A percentile compares a stretch with the other conserved stretches of the same genome.
Conservation (phyloP, 345 rosid species). For the Citrus medica region DNA sequence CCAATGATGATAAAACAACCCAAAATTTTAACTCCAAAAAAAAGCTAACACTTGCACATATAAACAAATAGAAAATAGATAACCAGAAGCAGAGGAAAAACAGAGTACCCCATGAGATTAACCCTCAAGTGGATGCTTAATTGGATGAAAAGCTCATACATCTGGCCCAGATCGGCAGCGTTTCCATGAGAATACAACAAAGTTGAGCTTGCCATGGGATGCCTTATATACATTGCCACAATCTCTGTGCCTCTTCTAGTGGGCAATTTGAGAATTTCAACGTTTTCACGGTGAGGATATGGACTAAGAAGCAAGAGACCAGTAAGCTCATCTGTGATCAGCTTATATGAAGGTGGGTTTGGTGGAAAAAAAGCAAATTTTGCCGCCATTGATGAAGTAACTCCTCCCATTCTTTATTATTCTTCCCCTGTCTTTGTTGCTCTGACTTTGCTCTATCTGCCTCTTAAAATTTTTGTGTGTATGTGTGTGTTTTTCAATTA, state of each 20-base stretch:
- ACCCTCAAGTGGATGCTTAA: constrained; percentile 85
- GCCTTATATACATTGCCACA: constrained; percentile 72
- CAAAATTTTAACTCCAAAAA: neutral
- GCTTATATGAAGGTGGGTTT: constrained; percentile 90
- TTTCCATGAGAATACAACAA: constrained; percentile 95
- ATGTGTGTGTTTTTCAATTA: neutral
- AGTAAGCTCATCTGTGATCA: constrained; percentile 59
- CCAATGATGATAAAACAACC: neutral
- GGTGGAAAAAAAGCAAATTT: constrained; percentile 98
- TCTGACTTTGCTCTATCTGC: neutral
- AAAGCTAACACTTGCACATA: neutral
- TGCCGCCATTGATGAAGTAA: constrained; percentile 95
- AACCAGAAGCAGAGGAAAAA: constrained; percentile 9
- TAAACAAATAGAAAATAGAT: neutral
- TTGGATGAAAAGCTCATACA: constrained; percentile 98
- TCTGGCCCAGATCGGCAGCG: constrained; percentile 99
- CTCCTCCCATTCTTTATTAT: constrained; percentile 68
- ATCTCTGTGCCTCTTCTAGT: constrained; percentile 83
- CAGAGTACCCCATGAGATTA: constrained; percentile 88
- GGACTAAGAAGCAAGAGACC: constrained; percentile 76
- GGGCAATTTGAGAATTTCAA: constrained; percentile 72
- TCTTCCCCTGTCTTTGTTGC: constrained; percentile 5
- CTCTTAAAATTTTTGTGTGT: neutral
- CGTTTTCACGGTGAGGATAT: constrained; percentile 91
- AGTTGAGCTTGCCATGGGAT: constrained; percentile 90